phyloP scores from a whole-genome alignment of 441 rosid species.

The Populus hybrid region DNA sequence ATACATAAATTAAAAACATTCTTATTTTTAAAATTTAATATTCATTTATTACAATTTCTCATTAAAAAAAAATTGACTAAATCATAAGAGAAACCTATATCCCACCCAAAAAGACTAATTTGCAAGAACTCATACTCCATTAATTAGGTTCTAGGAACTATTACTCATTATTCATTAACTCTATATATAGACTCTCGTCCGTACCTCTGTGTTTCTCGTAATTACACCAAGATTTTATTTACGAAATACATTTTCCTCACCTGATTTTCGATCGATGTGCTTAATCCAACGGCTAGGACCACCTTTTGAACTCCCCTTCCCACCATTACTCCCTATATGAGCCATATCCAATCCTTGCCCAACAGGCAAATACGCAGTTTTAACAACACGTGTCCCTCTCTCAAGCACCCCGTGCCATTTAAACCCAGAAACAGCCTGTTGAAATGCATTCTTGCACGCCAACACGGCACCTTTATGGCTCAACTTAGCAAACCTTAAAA shows the following conservation, averaged over 20 bases:
- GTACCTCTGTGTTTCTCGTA: neutral
- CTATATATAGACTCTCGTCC: neutral
- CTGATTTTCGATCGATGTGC: conserved; percentile 59
- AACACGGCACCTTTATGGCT: conserved; percentile 67
- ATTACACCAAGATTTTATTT: conserved; percentile 11
- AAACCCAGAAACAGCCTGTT: conserved; percentile 36
- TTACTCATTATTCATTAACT: too few species aligned
- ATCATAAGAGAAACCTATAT: too few species aligned
- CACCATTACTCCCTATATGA: conserved; percentile 40
- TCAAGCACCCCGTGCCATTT: conserved; percentile 50
- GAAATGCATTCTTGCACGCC: conserved; percentile 62
- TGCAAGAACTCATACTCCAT: too few species aligned
- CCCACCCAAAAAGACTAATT: too few species aligned
- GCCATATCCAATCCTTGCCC: conserved; percentile 74
- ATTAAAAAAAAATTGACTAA: too few species aligned
- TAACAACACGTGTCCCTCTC: conserved; percentile 53
- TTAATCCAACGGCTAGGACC: conserved; percentile 67
- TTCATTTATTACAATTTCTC: too few species aligned
- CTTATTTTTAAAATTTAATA: too few species aligned
- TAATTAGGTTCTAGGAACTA: too few species aligned
- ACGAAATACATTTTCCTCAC: conserved; percentile 64
- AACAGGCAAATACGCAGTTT: conserved; percentile 62
- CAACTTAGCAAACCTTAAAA: conserved; percentile 52
- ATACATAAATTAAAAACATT: too few species aligned
- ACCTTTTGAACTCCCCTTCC: conserved; percentile 10